A percentile compares a stretch with the other conserved stretches of the same genome.
These are phyloP conservation scores for Phycomyces blakesleeanus DNA, from an alignment of 192 early-diverging fungal genomes.

Conservation along the genomic window DNA sequence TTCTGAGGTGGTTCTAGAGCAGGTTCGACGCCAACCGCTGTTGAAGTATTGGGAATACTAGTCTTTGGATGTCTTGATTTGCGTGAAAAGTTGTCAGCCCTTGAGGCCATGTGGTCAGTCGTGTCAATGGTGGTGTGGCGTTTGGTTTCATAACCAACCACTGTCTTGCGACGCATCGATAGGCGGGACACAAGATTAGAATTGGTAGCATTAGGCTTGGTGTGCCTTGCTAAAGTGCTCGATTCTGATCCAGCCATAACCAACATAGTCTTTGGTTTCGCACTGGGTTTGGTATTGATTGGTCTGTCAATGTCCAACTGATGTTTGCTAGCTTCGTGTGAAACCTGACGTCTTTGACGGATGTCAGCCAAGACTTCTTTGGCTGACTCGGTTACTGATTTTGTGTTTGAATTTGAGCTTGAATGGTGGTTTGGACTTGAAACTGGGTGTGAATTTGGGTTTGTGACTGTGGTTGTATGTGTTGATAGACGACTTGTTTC, in stretches of 20 bases:
- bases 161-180: background rate
- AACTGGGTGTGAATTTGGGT: too few relatives aligned
- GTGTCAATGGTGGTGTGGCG: background rate
- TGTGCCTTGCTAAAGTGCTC: background rate
- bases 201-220: background rate
- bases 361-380: constrained; percentile 1
- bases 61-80: too few relatives aligned
- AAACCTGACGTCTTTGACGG: background rate
- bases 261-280: too few relatives aligned
- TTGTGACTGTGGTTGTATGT: too few relatives aligned
- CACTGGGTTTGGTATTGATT: too few relatives aligned
- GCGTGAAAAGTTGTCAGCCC: background rate
- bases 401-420: background rate
- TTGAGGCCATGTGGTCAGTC: background rate
- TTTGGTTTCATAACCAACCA: background rate
- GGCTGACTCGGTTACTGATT: background rate
- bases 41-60: too few relatives aligned
- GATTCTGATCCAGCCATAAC: background rate
- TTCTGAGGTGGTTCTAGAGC: too few relatives aligned
- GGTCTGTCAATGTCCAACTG: too few relatives aligned
- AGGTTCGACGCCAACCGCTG: too few relatives aligned
- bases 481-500: too few relatives aligned
- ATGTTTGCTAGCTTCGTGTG: too few relatives aligned
- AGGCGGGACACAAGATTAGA: background rate
- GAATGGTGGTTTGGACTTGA: too few relatives aligned